phyloP scores from a whole-genome alignment of 2,329 filamentous ascomycete species.

The Pseudophaeomoniella oleicola region DNA sequence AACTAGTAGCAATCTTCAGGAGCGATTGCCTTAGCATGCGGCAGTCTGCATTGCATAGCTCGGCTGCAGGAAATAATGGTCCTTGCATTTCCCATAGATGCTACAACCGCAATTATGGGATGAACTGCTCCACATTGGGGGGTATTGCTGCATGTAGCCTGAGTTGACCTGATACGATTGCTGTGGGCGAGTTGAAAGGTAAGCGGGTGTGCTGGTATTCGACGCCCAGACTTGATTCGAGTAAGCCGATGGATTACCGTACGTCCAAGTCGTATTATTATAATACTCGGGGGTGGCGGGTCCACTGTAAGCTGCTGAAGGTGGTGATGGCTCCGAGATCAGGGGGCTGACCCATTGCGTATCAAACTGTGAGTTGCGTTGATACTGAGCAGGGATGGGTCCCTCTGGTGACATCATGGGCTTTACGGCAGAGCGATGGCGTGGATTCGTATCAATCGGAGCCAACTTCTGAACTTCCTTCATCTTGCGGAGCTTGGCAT shows the following conservation, averaged over 20 bases:
- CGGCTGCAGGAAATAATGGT: slow-evolving; percentile 30
- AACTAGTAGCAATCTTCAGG: too few species aligned
- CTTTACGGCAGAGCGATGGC: slow-evolving; percentile 35
- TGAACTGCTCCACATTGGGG: slow-evolving; percentile 30
- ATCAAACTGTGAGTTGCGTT: slow-evolving; percentile 30
- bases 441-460: slow-evolving; percentile 51
- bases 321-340: slow-evolving; percentile 35
- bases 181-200: slow-evolving; percentile 24
- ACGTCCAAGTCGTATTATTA: slow-evolving; percentile 26
- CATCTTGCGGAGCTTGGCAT: slow-evolving; percentile 28
- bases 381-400: slow-evolving; percentile 34
- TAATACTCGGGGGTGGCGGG: slow-evolving; percentile 33
- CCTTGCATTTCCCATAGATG: slow-evolving; percentile 31
- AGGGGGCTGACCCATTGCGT: slow-evolving; percentile 35
- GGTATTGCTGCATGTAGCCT: slow-evolving; percentile 30
- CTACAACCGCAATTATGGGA: slow-evolving; percentile 29
- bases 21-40: slow-evolving; percentile 21
- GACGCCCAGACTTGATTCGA: slow-evolving; percentile 18
- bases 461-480: slow-evolving; percentile 36
- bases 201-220: slow-evolving; percentile 18
- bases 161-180: slow-evolving; percentile 32
- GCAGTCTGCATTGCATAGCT: slow-evolving; percentile 32
- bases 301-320: slow-evolving; percentile 32
- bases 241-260: slow-evolving; percentile 26
- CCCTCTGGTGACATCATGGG: slow-evolving; percentile 31